Conservation (phyloP, 768 basidiomycete species). For the Boletus subparvulus region DNA sequence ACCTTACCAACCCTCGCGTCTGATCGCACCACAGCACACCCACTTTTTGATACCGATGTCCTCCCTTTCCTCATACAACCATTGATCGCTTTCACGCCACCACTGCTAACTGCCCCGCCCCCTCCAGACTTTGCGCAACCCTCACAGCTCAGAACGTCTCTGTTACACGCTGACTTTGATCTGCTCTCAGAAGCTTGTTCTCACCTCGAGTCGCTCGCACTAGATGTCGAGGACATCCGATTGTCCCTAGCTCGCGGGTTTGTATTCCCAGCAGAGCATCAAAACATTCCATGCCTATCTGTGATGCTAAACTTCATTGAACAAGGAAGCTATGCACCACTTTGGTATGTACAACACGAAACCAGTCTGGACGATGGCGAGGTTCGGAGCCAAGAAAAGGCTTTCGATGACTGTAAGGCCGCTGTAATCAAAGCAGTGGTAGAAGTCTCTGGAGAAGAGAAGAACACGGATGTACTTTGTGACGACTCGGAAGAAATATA, state of each 20-base stretch:
- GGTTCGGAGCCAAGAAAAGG: slow-evolving; percentile 62
- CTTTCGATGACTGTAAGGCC: slow-evolving; percentile 80
- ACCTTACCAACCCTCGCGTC: neutral
- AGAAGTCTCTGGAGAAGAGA: slow-evolving; percentile 80
- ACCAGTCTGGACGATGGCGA: slow-evolving; percentile 40
- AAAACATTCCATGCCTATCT: slow-evolving; percentile 55
- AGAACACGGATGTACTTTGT: slow-evolving; percentile 77
- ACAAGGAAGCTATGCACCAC: slow-evolving; percentile 60
- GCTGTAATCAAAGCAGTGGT: slow-evolving; percentile 85
- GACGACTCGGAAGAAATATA: slow-evolving; percentile 53
- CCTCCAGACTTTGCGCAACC: slow-evolving; percentile 40
- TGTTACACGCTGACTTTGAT: slow-evolving; percentile 68
- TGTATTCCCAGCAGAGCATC: slow-evolving; percentile 56
- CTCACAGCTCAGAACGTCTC: slow-evolving; percentile 41
- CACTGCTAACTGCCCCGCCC: slow-evolving; percentile 40
- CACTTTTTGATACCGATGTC: slow-evolving; percentile 60
- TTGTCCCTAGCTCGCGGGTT: slow-evolving; percentile 67
- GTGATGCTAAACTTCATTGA: slow-evolving; percentile 75
- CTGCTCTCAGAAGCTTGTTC: slow-evolving; percentile 72
- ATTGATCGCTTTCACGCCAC: slow-evolving; percentile 61
- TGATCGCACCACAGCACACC: slow-evolving; percentile 41
- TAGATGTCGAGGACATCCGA: slow-evolving; percentile 78
- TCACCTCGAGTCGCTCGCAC: slow-evolving; percentile 70
- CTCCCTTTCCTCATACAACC: slow-evolving; percentile 62
- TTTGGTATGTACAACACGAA: slow-evolving; percentile 52